A percentile compares a stretch with the other conserved stretches of the same genome.
phyloP scores from a whole-genome alignment of 1,284 basidiomycete genomes.

The Lignosus rhinocerotis region DNA sequence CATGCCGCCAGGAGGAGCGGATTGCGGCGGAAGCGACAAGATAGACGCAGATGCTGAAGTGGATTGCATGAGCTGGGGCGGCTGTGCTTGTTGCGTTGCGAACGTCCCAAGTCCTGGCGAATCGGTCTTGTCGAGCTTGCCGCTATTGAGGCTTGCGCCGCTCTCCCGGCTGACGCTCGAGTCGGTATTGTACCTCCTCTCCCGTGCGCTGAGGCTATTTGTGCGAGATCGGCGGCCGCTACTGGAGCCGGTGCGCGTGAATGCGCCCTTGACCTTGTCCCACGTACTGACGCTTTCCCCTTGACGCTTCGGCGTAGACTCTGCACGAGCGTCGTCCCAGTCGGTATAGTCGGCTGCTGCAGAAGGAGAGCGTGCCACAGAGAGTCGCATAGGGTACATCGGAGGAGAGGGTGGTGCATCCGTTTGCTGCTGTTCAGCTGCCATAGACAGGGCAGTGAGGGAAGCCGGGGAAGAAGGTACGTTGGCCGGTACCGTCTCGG shows the following conservation, averaged over 20 bases:
- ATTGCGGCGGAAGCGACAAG: slow-evolving; percentile 55
- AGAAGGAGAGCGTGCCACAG: slow-evolving; percentile 59
- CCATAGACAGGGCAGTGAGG: slow-evolving; percentile 44
- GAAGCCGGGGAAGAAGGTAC: slow-evolving; percentile 54
- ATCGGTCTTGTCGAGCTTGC: slow-evolving; percentile 57
- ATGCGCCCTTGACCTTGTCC: slow-evolving; percentile 66
- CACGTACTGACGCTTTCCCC: slow-evolving; percentile 59
- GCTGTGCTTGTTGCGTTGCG: slow-evolving; percentile 40
- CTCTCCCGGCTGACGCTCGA: slow-evolving; percentile 76
- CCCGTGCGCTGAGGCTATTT: slow-evolving; percentile 68
- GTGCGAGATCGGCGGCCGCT: slow-evolving; percentile 73
- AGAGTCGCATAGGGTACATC: slow-evolving; percentile 57
- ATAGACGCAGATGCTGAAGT: slow-evolving; percentile 67
- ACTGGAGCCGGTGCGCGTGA: slow-evolving; percentile 61
- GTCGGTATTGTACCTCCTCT: slow-evolving; percentile 64
- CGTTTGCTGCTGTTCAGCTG: slow-evolving; percentile 26
- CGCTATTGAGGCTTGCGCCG: slow-evolving; percentile 63
- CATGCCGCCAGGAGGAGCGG: slow-evolving; percentile 50
- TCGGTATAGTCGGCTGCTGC: slow-evolving; percentile 45
- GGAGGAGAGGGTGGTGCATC: slow-evolving; percentile 52
- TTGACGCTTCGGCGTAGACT: slow-evolving; percentile 55
- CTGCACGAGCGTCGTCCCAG: slow-evolving; percentile 56
- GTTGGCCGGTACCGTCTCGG: slow-evolving; percentile 45
- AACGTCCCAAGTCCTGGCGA: slow-evolving; percentile 32
- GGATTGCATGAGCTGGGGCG: slow-evolving; percentile 49